phyloP scores from a whole-genome alignment of 352 stramenopile genomes.

The Globisporangium mamillatum region DNA sequence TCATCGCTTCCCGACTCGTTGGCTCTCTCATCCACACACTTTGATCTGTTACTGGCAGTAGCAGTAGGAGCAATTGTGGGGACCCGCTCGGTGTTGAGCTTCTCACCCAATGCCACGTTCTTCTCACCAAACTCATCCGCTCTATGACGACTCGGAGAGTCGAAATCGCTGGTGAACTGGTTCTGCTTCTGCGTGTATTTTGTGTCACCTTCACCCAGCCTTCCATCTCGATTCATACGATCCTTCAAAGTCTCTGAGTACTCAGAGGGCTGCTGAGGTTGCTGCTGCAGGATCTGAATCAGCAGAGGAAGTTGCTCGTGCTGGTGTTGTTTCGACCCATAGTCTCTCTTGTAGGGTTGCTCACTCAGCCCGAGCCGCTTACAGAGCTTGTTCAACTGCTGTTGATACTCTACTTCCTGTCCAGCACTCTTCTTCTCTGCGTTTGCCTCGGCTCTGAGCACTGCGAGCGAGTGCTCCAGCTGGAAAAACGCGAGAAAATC shows the following conservation, averaged over 20 bases:
- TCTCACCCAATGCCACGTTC: not conserved
- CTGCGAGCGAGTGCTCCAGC: slow-evolving; percentile 49
- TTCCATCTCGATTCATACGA: not conserved
- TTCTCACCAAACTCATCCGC: not conserved
- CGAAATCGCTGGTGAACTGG: not conserved
- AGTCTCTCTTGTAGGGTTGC: not conserved
- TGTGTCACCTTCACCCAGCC: not conserved
- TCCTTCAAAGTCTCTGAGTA: not conserved
- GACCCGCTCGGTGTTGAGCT: not conserved
- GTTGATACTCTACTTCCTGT: not conserved
- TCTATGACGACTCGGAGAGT: not conserved
- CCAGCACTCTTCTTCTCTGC: not conserved
- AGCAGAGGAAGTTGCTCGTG: slow-evolving; percentile 20
- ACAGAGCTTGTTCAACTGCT: slow-evolving; percentile 13
- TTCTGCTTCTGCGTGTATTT: not conserved
- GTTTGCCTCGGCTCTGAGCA: slow-evolving; percentile 48
- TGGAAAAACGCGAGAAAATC: slow-evolving; percentile 63
- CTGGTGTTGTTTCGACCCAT: not conserved
- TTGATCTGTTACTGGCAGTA: not conserved
- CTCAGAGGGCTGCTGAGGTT: not conserved
- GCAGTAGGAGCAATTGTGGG: not conserved
- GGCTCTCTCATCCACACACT: not conserved
- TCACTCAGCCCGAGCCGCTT: slow-evolving; percentile 11
- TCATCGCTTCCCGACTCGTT: not conserved
- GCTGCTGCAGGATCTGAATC: slow-evolving; percentile 24